These are phyloP conservation scores for Hypoxylon sp. DNA, from an alignment of 2,329 filamentous ascomycete species.

Conservation along the genomic window DNA sequence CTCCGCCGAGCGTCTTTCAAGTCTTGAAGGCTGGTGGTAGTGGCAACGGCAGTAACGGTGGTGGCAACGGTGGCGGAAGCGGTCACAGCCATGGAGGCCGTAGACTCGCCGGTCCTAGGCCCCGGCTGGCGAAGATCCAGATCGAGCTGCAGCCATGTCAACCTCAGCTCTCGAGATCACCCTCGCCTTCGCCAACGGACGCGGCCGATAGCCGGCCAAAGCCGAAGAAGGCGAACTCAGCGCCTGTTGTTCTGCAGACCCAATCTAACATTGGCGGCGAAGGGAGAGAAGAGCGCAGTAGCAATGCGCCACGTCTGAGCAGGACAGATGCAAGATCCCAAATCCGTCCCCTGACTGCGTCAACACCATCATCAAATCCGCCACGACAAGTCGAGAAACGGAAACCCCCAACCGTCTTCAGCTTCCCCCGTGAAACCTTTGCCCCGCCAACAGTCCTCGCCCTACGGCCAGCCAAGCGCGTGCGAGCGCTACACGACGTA, in stretches of 20 bases:
- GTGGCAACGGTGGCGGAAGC: background rate
- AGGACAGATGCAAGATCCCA: background rate
- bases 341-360: background rate
- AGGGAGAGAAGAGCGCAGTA: slow-evolving; percentile 5
- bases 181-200: background rate
- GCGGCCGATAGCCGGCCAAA: slow-evolving; percentile 12
- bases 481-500: slow-evolving; percentile 63
- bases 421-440: slow-evolving; percentile 14
- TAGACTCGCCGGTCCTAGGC: background rate
- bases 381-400: background rate
- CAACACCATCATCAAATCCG: background rate
- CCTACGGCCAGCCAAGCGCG: slow-evolving; percentile 54
- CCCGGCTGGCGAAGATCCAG: slow-evolving; percentile 25
- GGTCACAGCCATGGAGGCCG: background rate
- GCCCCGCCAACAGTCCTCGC: background rate
- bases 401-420: slow-evolving; percentile 4
- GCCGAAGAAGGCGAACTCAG: slow-evolving; percentile 28
- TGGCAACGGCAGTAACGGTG: background rate
- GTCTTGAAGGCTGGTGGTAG: slow-evolving; percentile 15
- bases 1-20: slow-evolving; percentile 22
- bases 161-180: background rate
- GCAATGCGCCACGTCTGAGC: background rate
- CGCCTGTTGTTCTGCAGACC: slow-evolving; percentile 23
- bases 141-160: slow-evolving; percentile 25
- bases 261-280: background rate